Percentiles rank a stretch among this genome's conserved stretches.
Evolutionary conservation across 2,329 filamentous ascomycete species (phyloP).

Genomic region (Rachicladosporium sp.): DNA sequence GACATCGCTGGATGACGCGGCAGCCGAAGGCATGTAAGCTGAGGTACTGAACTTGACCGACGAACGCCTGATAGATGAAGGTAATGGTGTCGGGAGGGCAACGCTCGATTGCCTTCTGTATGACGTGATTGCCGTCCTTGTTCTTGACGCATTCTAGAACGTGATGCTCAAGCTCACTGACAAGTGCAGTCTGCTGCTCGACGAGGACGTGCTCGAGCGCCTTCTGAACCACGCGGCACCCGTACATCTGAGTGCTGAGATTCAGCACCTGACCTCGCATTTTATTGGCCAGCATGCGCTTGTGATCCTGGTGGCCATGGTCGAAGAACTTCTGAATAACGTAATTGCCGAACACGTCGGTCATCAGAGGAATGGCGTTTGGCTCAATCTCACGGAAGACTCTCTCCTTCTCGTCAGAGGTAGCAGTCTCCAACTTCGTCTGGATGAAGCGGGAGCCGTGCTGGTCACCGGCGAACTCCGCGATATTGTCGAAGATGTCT

Average conservation of each 20-base stretch:
- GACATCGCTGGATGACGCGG: slow-evolving; percentile 80
- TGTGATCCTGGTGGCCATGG: slow-evolving; percentile 86
- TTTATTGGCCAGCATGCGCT: slow-evolving; percentile 69
- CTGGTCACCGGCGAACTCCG: slow-evolving; percentile 93
- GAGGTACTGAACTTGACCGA: slow-evolving; percentile 59
- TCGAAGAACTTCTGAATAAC: slow-evolving; percentile 98
- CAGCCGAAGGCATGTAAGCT: slow-evolving; percentile 78
- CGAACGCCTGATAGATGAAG: slow-evolving; percentile 74
- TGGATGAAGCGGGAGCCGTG: slow-evolving; percentile 94
- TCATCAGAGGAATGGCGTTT: slow-evolving; percentile 82
- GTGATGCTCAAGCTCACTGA: slow-evolving; percentile 67
- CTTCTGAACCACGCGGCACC: slow-evolving; percentile 92
- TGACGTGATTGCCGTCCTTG: slow-evolving; percentile 89
- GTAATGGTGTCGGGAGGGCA: slow-evolving; percentile 66
- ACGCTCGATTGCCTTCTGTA: slow-evolving; percentile 83
- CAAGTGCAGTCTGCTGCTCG: slow-evolving; percentile 74
- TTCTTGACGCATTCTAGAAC: slow-evolving; percentile 71
- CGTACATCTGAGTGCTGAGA: slow-evolving; percentile 80
- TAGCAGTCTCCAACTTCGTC: slow-evolving; percentile 78
- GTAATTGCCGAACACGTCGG: slow-evolving; percentile 94
- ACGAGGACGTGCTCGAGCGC: slow-evolving; percentile 80
- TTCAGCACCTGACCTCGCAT: slow-evolving; percentile 78
- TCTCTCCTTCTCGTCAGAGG: slow-evolving; percentile 88
- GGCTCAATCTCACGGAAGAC: slow-evolving; percentile 78
- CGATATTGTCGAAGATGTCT: slow-evolving; percentile 76